Evolutionary conservation across 805 yeast species (phyloP).

Genomic region (Candida silvicultrix): DNA sequence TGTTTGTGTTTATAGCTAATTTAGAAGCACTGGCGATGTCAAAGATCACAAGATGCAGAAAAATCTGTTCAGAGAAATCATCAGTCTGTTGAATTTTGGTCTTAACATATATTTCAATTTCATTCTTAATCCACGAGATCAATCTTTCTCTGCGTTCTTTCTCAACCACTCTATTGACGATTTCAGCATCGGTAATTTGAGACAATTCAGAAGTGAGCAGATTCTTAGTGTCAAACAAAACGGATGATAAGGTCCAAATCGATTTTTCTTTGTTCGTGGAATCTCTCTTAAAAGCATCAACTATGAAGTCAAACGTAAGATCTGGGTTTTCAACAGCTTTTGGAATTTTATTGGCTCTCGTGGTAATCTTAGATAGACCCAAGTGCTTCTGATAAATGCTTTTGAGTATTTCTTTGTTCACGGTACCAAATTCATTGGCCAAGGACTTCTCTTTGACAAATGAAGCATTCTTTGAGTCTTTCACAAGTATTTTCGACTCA

Average conservation of each 20-base stretch:
- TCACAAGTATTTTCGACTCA: conserved; percentile 10
- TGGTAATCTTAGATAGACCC: conserved; percentile 13
- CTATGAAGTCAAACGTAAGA: conserved; percentile 26
- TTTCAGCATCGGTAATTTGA: conserved; percentile 15
- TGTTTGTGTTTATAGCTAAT: conserved; percentile 52
- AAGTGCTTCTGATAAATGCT: conserved; percentile 21
- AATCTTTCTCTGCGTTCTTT: conserved; percentile 38
- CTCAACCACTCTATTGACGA: conserved; percentile 22
- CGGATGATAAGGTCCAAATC: conserved; percentile 53
- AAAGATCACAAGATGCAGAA: conserved; percentile 43
- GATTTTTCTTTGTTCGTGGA: conserved; percentile 21
- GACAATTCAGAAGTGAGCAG: conserved; percentile 11
- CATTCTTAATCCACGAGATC: conserved; percentile 49
- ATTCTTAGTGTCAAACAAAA: conserved; percentile 46
- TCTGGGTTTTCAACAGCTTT: conserved; percentile 22
- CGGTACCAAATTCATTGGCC: background rate
- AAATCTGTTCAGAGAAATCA: conserved; percentile 46
- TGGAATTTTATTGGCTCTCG: conserved; percentile 33
- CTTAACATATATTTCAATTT: conserved; percentile 31
- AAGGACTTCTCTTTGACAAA: conserved; percentile 1
- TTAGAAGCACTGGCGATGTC: conserved; percentile 57
- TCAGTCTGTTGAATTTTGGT: conserved; percentile 22
- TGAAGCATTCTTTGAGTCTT: conserved; percentile 1
- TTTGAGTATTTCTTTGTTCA: conserved; percentile 9
- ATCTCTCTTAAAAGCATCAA: conserved; percentile 11